Base-by-base conservation (phyloP, 345 rosid genomes). In the Punica granatum region DNA sequence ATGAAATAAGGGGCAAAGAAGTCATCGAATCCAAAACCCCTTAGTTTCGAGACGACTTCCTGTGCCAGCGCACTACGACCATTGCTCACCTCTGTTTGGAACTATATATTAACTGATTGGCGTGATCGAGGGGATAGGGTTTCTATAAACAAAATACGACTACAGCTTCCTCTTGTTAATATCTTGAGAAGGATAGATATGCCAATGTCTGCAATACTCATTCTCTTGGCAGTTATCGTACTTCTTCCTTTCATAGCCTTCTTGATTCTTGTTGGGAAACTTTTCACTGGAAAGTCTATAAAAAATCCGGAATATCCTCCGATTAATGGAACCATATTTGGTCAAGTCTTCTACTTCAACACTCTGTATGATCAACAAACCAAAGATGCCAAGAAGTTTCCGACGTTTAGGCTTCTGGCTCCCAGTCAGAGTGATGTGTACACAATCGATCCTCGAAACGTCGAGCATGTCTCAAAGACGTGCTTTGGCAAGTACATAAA, bases 381-480 rank as follows among this genome's bases (percentile, higher is more conserved):
- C 7, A 67, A 82, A 62, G 51, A 77, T 0, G 91, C 86, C 30
- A 80, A 46, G n/a, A 72, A 19, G 32, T 78, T 69, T 5, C 82
- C 69, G 6, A 88, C 95, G 21, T 90, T 51, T 44, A 72, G 92
- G 77, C 87, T 89, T 60, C 82, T 92, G 7, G 70, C 69, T 2
- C 77, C 76, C 1, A 70, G 65, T 7, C 77, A 60, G 21, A 89
- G 90, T 68, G 77, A 75, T 51, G 7, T 86, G 7, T 79, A 69
- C 77, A 88, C 96, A 1, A 68, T 80, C 0, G 94, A 92, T 73
- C 64, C 79, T 15, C 76, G 85, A 13, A 92, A 89, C 75, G 72
- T 92, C 1, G 90, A 89, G 76, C 88, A 89, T 63, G 34, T 92
- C 0, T 71, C 87, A 41, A 87, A 84, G 70, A 75, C 87, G 6